phyloP scores from a whole-genome alignment of 2,329 filamentous ascomycete species.

The Mariannaea sp. region DNA sequence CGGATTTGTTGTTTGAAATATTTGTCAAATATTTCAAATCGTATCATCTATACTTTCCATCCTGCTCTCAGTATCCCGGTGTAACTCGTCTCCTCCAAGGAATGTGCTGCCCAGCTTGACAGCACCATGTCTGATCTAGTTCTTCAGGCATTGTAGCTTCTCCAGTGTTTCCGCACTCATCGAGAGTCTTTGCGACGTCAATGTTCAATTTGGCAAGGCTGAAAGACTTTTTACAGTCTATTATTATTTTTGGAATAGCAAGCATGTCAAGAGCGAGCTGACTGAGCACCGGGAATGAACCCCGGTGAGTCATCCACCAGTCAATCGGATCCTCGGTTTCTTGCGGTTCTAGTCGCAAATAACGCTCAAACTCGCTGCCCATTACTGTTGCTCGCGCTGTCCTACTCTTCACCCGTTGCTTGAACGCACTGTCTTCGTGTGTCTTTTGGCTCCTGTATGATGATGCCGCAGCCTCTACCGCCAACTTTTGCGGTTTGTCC shows the following conservation, averaged over 20 bases:
- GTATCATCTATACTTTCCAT: too few relatives aligned
- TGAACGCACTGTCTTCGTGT: not conserved
- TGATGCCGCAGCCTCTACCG: not conserved
- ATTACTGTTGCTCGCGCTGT: not conserved
- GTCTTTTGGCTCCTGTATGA: not conserved
- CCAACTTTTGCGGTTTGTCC: not conserved
- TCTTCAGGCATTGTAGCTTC: too few relatives aligned
- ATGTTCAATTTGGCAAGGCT: not conserved
- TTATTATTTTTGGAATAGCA: not conserved
- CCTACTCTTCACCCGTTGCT: too few relatives aligned
- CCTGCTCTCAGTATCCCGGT: too few relatives aligned
- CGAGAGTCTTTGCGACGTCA: constrained; percentile 1
- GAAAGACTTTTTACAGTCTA: not conserved
- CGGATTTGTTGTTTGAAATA: too few relatives aligned
- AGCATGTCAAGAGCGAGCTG: constrained; percentile 12
- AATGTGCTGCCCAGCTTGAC: too few relatives aligned
- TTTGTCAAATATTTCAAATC: too few relatives aligned
- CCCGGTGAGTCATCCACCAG: constrained; percentile 10
- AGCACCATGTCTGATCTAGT: too few relatives aligned
- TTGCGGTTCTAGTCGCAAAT: constrained; percentile 11
- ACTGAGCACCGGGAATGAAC: constrained; percentile 1
- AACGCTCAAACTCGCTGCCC: constrained; percentile 1
- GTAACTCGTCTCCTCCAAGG: too few relatives aligned
- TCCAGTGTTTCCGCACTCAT: constrained; percentile 5
- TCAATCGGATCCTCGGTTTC: constrained; percentile 12